Percentiles rank a stretch among this genome's conserved stretches.
Conservation (phyloP, 306 rosid genomes). For the Vicia faba region DNA sequence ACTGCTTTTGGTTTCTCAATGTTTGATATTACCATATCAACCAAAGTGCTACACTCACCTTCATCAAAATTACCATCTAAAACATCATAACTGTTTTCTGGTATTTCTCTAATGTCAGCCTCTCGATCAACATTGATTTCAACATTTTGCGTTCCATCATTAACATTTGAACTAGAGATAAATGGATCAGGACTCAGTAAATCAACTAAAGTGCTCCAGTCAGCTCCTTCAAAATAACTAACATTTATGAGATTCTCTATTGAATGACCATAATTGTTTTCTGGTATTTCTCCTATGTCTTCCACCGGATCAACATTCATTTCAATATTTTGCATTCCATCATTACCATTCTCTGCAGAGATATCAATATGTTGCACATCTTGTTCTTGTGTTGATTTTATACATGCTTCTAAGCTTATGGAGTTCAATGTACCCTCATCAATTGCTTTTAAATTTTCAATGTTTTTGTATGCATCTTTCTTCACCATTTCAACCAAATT, state of each 20-base stretch:
- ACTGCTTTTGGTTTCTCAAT: slow-evolving; percentile 52
- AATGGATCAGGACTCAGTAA: too few relatives aligned
- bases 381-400: slow-evolving; percentile 32
- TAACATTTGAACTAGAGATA: too few relatives aligned
- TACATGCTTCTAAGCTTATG: slow-evolving; percentile 29
- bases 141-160: too few relatives aligned
- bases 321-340: too few relatives aligned
- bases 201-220: too few relatives aligned
- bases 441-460: slow-evolving; percentile 18
- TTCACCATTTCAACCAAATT: slow-evolving; percentile 43
- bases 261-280: neutral
- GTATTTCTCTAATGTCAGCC: slow-evolving; percentile 7
- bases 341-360: slow-evolving; percentile 8
- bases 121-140: slow-evolving; percentile 10
- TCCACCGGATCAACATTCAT: slow-evolving; percentile 14
- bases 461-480: slow-evolving; percentile 46
- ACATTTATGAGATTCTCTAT: too few relatives aligned
- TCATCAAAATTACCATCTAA: slow-evolving; percentile 25
- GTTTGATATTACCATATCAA: slow-evolving; percentile 22
- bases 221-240: too few relatives aligned
- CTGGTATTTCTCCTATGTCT: slow-evolving; percentile 11
- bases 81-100: slow-evolving; percentile 23
- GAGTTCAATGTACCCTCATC: slow-evolving; percentile 32
- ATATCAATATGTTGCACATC: slow-evolving; percentile 23
- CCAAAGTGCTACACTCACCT: slow-evolving; percentile 31